Base-by-base conservation (phyloP, 1,284 basidiomycete genomes). In the Sporisorium sorghi region DNA sequence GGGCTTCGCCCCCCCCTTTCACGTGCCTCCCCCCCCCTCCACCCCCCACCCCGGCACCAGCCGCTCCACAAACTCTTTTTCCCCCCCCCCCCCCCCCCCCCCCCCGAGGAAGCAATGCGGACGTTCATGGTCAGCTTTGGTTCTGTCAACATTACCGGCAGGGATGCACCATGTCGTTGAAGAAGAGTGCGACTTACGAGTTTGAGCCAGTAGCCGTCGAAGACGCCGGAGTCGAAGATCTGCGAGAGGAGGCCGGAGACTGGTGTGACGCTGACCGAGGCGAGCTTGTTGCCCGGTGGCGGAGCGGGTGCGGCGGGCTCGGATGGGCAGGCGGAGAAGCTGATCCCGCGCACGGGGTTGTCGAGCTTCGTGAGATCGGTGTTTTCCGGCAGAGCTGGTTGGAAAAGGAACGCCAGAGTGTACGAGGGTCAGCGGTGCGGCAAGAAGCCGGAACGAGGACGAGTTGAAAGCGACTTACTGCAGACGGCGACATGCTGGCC, bases 121-220 rank as follows among this genome's bases (percentile, higher is more conserved):
- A n/a, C 2, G 2, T 2, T 37, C 24, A 52, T 3, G 6, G 30
- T 49, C 30, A 39, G 49, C 49, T 50, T 15, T 33, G 12, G 6
- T 17, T 0, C 9, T 15, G 1, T 39, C 33, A 14, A 2, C 1
- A 35, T 21, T 14, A 1, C 19, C 11, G 48, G 6, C 8, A 24
- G 17, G 12, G 15, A 17, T n/a, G n/a, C n/a, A n/a, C n/a, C n/a
- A n/a, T n/a, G n/a, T n/a, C n/a, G n/a, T n/a, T n/a, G n/a, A n/a
- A n/a, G n/a, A n/a, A n/a, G n/a, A n/a, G n/a, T n/a, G 37, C 12
- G 17, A 42, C 51, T 26, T 47, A 56, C 54, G 15, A 32, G 2
- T 15, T 33, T 35, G 12, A 65, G 15, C 63, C 63, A 65, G 47
- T 65, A 65, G 0, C 26, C 6, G 30, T 65, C 63, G 15, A 65